A percentile compares a stretch with the other conserved stretches of the same genome.
Evolutionary conservation across 306 rosid species (phyloP).

Genomic region (Sicyos edulis): DNA sequence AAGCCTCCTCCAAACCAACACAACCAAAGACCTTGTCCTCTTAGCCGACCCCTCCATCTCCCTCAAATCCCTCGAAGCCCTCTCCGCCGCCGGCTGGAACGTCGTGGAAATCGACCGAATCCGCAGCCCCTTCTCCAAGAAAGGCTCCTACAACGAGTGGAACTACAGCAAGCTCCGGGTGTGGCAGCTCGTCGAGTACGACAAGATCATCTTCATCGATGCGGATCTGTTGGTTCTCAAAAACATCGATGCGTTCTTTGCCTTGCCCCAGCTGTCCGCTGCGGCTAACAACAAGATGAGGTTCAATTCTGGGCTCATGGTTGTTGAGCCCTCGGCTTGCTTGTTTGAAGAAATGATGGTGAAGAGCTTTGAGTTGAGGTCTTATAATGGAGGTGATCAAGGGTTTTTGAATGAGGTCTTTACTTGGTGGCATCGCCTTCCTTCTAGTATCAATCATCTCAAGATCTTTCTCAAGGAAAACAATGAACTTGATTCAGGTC

Average conservation of each 20-base stretch:
- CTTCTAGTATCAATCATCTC: constrained; percentile 38
- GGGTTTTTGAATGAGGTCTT: constrained; percentile 71
- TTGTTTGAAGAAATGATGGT: constrained; percentile 50
- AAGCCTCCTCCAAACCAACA: constrained; percentile 47
- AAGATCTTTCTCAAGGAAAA: constrained; percentile 22
- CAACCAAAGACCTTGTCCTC: constrained; percentile 54
- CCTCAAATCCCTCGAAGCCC: constrained; percentile 33
- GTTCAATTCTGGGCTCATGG: constrained; percentile 73
- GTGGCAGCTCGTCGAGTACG: constrained; percentile 58
- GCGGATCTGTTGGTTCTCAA: constrained; percentile 49
- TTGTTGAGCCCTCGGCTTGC: constrained; percentile 72
- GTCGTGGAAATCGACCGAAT: constrained; percentile 46
- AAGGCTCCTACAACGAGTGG: constrained; percentile 60
- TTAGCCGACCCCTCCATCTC: constrained; percentile 57
- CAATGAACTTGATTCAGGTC: constrained; percentile 3
- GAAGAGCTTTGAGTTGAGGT: constrained; percentile 25
- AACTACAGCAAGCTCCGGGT: constrained; percentile 76
- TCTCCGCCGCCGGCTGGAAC: constrained; percentile 63
- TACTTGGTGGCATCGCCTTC: constrained; percentile 85
- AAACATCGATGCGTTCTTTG: constrained; percentile 39
- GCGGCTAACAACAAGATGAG: constrained; percentile 35
- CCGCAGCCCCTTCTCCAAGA: constrained; percentile 43
- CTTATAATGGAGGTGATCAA: constrained; percentile 85
- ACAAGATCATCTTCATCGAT: constrained; percentile 63
- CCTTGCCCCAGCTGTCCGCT: constrained; percentile 54